A percentile compares a stretch with the other conserved stretches of the same genome.
Conservation (phyloP, 2,329 filamentous ascomycete genomes). For the Cladosporium sp. region DNA sequence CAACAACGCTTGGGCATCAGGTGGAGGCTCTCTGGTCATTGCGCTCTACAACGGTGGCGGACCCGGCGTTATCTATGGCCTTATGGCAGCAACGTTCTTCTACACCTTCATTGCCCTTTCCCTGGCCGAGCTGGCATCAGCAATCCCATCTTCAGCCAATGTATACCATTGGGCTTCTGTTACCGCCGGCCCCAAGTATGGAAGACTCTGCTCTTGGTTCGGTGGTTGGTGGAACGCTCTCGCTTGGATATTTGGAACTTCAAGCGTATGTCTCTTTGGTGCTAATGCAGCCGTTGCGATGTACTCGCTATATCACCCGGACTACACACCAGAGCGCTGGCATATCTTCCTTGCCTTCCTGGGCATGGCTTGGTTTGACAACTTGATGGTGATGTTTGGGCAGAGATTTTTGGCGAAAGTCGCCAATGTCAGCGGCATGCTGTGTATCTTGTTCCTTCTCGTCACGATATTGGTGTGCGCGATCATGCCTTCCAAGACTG, state of each 20-base stretch:
- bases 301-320: constrained; percentile 47
- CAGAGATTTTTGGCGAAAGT: constrained; percentile 49
- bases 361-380: constrained; percentile 45
- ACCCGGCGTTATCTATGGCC: constrained; percentile 44
- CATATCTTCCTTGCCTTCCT: constrained; percentile 49
- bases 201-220: constrained; percentile 46
- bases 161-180: constrained; percentile 54
- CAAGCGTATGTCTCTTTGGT: constrained; percentile 41
- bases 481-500: constrained; percentile 49
- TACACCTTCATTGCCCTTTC: constrained; percentile 50
- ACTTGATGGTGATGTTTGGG: constrained; percentile 48
- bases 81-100: constrained; percentile 47
- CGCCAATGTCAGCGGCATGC: constrained; percentile 52
- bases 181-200: constrained; percentile 44
- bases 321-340: constrained; percentile 45
- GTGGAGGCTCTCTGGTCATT: constrained; percentile 22
- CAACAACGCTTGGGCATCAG: constrained; percentile 32
- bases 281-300: constrained; percentile 46
- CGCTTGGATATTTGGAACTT: constrained; percentile 47
- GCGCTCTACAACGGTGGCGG: constrained; percentile 42
- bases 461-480: constrained; percentile 54
- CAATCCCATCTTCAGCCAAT: constrained; percentile 33
- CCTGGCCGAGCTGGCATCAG: constrained; percentile 47
- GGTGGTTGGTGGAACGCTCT: constrained; percentile 50
- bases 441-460: constrained; percentile 49